These are phyloP conservation scores for Leishmania lainsoni DNA, from an alignment of 208 protist genomes.

Conservation along the genomic window DNA sequence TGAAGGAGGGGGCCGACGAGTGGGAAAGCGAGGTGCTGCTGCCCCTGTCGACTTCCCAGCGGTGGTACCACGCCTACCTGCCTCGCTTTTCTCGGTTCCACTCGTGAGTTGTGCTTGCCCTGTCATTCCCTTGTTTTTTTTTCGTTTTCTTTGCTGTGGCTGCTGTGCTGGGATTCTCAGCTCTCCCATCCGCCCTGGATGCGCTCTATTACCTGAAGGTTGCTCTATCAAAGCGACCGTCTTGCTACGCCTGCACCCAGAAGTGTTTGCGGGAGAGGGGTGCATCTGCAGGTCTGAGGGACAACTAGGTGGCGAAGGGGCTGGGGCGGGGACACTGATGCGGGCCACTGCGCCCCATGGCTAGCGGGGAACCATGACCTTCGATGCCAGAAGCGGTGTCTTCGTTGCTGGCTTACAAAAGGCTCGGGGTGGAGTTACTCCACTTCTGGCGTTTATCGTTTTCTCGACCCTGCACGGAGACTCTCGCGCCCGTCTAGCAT, in stretches of 20 bases:
- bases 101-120: neutral
- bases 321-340: neutral
- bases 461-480: neutral
- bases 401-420: neutral
- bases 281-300: neutral
- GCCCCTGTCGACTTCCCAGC: slow-evolving; percentile 18
- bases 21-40: slow-evolving; percentile 21
- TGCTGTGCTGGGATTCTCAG: neutral
- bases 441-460: neutral
- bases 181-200: neutral
- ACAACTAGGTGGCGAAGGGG: neutral
- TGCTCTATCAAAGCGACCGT: neutral
- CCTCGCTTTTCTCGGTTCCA: slow-evolving; percentile 12
- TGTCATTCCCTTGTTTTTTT: neutral
- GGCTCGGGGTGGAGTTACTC: neutral
- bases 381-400: neutral
- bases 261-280: neutral
- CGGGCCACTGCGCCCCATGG: neutral
- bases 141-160: neutral
- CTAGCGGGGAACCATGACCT: neutral
- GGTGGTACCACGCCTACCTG: slow-evolving; percentile 32
- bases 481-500: neutral
- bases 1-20: slow-evolving; percentile 11
- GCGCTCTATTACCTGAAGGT: neutral
- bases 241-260: neutral